Evolutionary conservation across 2,329 filamentous ascomycete species (phyloP), one percentile per base, ranked within the genome.

Genomic region (Fusarium newnesense): DNA sequence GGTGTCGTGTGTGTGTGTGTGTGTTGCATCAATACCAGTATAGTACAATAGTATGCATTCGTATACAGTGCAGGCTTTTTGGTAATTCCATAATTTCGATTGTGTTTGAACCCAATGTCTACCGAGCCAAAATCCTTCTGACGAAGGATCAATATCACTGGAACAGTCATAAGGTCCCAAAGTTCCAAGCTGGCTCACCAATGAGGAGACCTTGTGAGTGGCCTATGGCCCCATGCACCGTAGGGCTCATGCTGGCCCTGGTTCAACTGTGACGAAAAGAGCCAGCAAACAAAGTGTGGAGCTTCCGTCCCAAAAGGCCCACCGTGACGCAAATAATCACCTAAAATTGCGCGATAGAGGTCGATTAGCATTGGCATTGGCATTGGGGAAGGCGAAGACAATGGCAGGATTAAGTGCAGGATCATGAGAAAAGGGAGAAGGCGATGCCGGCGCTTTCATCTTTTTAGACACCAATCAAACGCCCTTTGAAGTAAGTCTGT

Each of bases 251-350:
- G 54, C 58, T 66, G 53, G 49, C 44, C 50, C 63, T 36, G 46
- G 57, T 24, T 34, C 40, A 63, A 54, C 39, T 40, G 62, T 32
- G 58, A 26, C 43, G 24, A 44, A 44, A 46, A 47, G 40, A 40
- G n/a, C 46, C 30, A 49, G 32, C 52, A 59, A 71, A 53, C 58
- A 69, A 71, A 56, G 26, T 49, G 42, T 65, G 67, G 67, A n/a
- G 44, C 57, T 34, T 30, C 4, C n/a, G 28, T 36, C 32, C 15
- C 19, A 21, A 44, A 40, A 26, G 43, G 49, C 39, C 73, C 73
- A 72, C 64, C 46, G 70, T 75, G 73, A 75, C 73, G 73, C 73
- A 75, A 66, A 42, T 40, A 56, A n/a, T 37, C 47, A 57, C 47
- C 64, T 28, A 40, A n/a, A 44, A 74, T 75, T 75, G 74, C 73